Conservation (phyloP, 768 basidiomycete species). For the Fomitopsis serialis region DNA sequence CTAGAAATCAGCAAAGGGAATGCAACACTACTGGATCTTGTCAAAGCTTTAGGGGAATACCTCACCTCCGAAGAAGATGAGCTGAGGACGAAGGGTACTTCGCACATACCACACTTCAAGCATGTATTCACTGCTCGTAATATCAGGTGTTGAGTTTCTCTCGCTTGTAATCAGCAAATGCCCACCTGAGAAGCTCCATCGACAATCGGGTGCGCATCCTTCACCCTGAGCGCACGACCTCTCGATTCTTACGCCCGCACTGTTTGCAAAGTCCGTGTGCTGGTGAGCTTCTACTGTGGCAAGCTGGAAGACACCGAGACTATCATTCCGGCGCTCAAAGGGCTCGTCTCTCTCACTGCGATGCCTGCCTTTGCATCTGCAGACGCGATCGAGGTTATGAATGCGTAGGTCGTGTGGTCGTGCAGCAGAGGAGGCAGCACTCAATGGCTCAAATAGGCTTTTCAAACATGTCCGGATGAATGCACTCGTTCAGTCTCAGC, state of each 20-base stretch:
- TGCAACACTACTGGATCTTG: slow-evolving; percentile 65
- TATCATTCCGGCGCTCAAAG: slow-evolving; percentile 75
- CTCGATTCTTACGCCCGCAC: slow-evolving; percentile 7
- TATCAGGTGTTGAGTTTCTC: slow-evolving; percentile 80
- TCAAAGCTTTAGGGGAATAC: slow-evolving; percentile 84
- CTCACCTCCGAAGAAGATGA: slow-evolving; percentile 82
- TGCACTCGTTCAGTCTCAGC: slow-evolving; percentile 72
- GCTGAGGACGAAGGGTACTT: slow-evolving; percentile 70
- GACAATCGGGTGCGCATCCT: slow-evolving; percentile 66
- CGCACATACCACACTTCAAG: background rate
- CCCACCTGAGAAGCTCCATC: slow-evolving; percentile 60
- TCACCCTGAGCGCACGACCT: background rate
- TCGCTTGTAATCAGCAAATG: slow-evolving; percentile 62
- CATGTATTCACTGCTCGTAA: background rate
- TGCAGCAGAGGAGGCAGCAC: slow-evolving; percentile 1
- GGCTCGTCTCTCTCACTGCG: slow-evolving; percentile 60
- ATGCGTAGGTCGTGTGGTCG: slow-evolving; percentile 63
- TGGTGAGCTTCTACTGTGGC: slow-evolving; percentile 76
- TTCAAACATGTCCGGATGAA: slow-evolving; percentile 79
- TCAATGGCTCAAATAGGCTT: slow-evolving; percentile 39
- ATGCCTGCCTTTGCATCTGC: slow-evolving; percentile 57
- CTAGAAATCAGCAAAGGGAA: slow-evolving; percentile 50
- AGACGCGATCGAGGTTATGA: slow-evolving; percentile 56
- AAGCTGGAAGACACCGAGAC: slow-evolving; percentile 87
- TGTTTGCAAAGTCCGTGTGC: slow-evolving; percentile 59